A percentile compares a stretch with the other conserved stretches of the same genome.
Evolutionary conservation across 2,329 filamentous ascomycete species (phyloP).

Genomic region (Drechslerella coelobrocha): DNA sequence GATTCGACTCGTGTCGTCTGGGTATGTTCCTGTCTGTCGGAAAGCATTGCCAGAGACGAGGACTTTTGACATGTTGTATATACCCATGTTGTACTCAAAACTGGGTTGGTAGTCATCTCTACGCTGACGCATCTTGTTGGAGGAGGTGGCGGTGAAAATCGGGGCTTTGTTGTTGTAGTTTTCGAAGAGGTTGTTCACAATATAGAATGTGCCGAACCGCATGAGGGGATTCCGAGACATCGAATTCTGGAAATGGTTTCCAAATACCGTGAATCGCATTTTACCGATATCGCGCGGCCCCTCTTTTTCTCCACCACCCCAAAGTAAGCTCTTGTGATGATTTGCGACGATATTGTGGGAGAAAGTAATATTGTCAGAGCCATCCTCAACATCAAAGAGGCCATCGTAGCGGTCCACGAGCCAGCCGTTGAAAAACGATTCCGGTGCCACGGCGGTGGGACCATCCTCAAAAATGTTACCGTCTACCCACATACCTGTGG

Average conservation of each 20-base stretch:
- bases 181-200: conserved; percentile 50
- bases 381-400: conserved; percentile 50
- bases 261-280: conserved; percentile 51
- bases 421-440: conserved; percentile 45
- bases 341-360: conserved; percentile 51
- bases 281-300: conserved; percentile 52
- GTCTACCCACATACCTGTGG: conserved; percentile 51
- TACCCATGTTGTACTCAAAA: conserved; percentile 50
- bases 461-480: conserved; percentile 51
- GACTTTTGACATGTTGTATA: conserved; percentile 50
- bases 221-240: conserved; percentile 51
- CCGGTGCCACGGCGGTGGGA: conserved; percentile 28
- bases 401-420: conserved; percentile 48
- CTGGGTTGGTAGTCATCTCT: conserved; percentile 31
- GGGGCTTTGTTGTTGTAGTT: conserved; percentile 48
- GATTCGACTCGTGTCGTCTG: conserved; percentile 40
- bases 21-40: conserved; percentile 39
- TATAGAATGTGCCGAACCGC: conserved; percentile 51
- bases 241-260: conserved; percentile 50
- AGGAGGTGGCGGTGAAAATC: conserved; percentile 21
- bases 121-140: conserved; percentile 8
- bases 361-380: conserved; percentile 52
- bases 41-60: conserved; percentile 50
- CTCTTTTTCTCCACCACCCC: conserved; percentile 51
- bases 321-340: conserved; percentile 51